Percentiles rank a stretch among this genome's conserved stretches.
phyloP scores from a whole-genome alignment of 202 grass and related monocot genomes.

The Schoenoplectus triqueter region DNA sequence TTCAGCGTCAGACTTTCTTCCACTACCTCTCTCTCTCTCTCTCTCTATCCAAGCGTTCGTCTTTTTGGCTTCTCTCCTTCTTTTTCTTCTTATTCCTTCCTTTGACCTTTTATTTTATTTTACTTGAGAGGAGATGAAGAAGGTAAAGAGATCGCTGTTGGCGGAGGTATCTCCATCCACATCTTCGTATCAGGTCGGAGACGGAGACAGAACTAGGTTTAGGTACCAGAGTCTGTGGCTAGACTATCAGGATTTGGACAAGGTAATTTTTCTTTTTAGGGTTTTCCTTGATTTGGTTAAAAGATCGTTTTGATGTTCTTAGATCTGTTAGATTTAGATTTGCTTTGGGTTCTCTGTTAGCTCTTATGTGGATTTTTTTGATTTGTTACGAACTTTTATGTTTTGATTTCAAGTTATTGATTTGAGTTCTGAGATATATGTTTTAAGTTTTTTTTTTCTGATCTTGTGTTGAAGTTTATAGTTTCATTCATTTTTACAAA shows the following conservation, averaged over 20 bases:
- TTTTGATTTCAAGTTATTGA: neutral
- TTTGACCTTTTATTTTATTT: slow-evolving; percentile 16
- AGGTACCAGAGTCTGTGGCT: slow-evolving; percentile 66
- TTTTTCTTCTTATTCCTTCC: slow-evolving; percentile 2
- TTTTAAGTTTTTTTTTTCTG: neutral
- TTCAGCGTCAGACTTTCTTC: slow-evolving; percentile 59
- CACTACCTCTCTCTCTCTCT: slow-evolving; percentile 40
- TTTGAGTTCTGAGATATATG: neutral
- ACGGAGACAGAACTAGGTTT: slow-evolving; percentile 49
- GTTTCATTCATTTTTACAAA: neutral
- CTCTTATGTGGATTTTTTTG: neutral
- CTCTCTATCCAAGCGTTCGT: slow-evolving; percentile 34
- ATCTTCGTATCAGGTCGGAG: slow-evolving; percentile 31
- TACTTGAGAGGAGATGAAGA: slow-evolving; percentile 46
- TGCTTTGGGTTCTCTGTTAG: neutral
- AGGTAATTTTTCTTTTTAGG: slow-evolving; percentile 48
- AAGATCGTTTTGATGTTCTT: neutral
- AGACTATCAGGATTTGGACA: slow-evolving; percentile 75
- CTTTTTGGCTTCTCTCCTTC: slow-evolving; percentile 29
- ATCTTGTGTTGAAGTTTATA: neutral
- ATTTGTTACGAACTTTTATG: slow-evolving; percentile 8
- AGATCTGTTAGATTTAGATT: slow-evolving; percentile 16
- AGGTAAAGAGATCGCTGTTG: slow-evolving; percentile 46
- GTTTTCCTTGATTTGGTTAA: slow-evolving; percentile 24
- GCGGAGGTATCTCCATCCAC: slow-evolving; percentile 36